Evolutionary conservation across 1,139 yeast genomes (phyloP).

Genomic region (Debaryomycetaceae sp.): DNA sequence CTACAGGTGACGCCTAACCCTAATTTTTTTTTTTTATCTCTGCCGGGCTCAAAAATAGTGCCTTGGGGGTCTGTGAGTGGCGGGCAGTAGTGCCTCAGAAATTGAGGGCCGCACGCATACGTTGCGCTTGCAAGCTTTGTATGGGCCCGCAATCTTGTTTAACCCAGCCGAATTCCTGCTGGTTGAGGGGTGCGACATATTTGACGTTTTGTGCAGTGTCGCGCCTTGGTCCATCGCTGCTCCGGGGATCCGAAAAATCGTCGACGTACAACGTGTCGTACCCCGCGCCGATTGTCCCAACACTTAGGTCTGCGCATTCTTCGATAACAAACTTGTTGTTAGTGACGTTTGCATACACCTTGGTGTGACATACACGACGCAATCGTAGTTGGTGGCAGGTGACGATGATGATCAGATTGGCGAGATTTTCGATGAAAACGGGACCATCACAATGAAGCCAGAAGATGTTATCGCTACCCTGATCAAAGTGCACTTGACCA

Average conservation of each 20-base stretch:
- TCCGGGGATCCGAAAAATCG: conserved; percentile 8
- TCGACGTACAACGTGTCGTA: conserved; percentile 3
- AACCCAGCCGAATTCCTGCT: no score
- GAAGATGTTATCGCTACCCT: conserved; percentile 17
- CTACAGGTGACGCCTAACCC: no score
- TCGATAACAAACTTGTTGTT: conserved; percentile 33
- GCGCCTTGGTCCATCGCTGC: not conserved
- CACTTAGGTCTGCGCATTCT: conserved; percentile 19
- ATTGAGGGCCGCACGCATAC: no score
- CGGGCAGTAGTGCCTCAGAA: no score
- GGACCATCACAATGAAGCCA: conserved; percentile 28
- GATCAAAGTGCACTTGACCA: conserved; percentile 22
- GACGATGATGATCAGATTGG: conserved; percentile 20
- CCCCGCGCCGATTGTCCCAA: conserved; percentile 12
- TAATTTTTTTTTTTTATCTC: no score
- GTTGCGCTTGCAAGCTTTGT: no score
- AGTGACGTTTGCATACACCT: conserved; percentile 18
- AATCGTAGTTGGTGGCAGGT: conserved; percentile 40
- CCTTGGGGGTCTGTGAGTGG: no score
- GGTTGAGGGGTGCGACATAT: conserved; percentile 1
- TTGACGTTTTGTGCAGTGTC: not conserved
- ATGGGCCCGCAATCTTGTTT: no score
- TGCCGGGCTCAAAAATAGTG: no score
- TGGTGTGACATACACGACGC: conserved; percentile 23
- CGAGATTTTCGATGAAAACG: conserved; percentile 22